Evolutionary conservation across 768 basidiomycete genomes (phyloP).

Genomic region (Lyophyllum semitale): DNA sequence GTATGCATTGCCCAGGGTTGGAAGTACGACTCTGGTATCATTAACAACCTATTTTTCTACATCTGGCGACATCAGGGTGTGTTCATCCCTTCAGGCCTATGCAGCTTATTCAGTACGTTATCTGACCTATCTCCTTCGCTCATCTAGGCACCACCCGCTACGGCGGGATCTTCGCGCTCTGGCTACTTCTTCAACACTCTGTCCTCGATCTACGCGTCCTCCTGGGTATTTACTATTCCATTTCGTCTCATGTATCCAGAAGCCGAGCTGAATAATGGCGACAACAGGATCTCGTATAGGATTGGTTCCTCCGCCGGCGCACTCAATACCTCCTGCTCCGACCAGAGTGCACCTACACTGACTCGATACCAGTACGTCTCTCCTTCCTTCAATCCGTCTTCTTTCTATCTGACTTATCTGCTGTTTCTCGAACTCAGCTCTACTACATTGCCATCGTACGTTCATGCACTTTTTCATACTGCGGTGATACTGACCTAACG

Average conservation of each 20-base stretch:
- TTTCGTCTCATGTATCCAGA: not conserved
- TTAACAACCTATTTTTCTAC: constrained; percentile 68
- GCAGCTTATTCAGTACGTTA: not conserved
- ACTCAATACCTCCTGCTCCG: constrained; percentile 65
- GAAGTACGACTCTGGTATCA: constrained; percentile 74
- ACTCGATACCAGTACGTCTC: constrained; percentile 55
- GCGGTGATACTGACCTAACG: not conserved
- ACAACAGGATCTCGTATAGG: constrained; percentile 78
- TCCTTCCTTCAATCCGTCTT: not conserved
- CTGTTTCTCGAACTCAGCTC: constrained; percentile 35
- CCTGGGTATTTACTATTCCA: constrained; percentile 67
- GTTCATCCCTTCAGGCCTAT: constrained; percentile 16
- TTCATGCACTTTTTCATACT: not conserved
- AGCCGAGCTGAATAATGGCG: not conserved
- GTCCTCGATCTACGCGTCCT: constrained; percentile 68
- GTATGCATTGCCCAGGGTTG: constrained; percentile 58
- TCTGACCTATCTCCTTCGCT: not conserved
- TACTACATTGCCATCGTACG: constrained; percentile 83
- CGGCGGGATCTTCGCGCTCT: constrained; percentile 62
- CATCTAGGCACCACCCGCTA: constrained; percentile 21
- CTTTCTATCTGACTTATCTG: not conserved
- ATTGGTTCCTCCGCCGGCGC: constrained; percentile 82
- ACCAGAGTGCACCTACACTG: constrained; percentile 71
- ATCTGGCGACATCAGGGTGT: constrained; percentile 74
- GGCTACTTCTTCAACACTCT: constrained; percentile 64